phyloP scores from a whole-genome alignment of 768 basidiomycete genomes.

The Macrolepiota albuminosa region DNA sequence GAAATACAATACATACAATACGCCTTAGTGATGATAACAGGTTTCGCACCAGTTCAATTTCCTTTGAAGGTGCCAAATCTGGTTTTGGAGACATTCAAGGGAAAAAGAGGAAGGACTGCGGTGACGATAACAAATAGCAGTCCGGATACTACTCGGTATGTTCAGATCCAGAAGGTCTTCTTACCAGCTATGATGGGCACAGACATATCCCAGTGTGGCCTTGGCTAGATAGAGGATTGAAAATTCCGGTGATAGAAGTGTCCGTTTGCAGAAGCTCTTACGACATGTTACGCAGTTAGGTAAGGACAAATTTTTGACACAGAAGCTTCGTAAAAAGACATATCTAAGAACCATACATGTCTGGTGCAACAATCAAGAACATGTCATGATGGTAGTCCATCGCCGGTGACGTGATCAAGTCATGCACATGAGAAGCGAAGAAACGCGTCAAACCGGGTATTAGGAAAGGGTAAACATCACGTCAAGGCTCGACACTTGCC shows the following conservation, averaged over 20 bases:
- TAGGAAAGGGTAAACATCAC: not conserved
- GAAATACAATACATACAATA: not conserved
- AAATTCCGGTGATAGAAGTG: not conserved
- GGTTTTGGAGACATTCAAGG: not conserved
- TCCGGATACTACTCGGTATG: not conserved
- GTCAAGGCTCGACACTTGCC: conserved; percentile 23
- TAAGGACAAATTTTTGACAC: not conserved
- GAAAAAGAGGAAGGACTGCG: not conserved
- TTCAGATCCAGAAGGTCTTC: not conserved
- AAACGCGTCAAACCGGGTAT: not conserved
- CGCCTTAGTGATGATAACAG: not conserved
- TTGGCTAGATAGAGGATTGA: not conserved
- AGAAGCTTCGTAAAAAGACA: not conserved
- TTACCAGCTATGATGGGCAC: not conserved
- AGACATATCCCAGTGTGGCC: not conserved
- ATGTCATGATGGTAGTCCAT: not conserved
- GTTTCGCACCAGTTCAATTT: not conserved
- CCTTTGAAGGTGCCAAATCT: not conserved
- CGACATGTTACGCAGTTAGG: not conserved
- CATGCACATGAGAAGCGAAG: not conserved
- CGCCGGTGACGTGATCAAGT: not conserved
- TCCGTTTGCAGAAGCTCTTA: not conserved
- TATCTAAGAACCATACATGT: not conserved
- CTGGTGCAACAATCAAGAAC: not conserved
- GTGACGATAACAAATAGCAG: not conserved